Base-by-base conservation (phyloP, 2,329 filamentous ascomycete genomes). In the Aureobasidium sp. region DNA sequence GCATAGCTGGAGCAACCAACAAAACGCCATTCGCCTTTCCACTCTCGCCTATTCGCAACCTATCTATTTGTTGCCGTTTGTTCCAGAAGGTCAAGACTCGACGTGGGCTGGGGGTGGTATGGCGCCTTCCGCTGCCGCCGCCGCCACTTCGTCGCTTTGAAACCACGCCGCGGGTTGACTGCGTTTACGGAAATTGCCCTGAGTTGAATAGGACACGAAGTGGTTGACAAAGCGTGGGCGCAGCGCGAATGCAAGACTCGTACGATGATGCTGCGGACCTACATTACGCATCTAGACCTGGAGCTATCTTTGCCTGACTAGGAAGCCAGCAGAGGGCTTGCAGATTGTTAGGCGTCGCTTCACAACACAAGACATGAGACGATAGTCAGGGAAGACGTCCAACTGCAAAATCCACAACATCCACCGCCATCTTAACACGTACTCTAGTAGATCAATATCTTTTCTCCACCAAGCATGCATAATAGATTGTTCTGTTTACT, bases 1-100 rank as follows among this genome's bases (percentile, higher is more conserved):
- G 49, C 49, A 53, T 55, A n/a, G 25, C 51, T 55, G 27, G 23
- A 55, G 25, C 37, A 55, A 42, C 51, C 37, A 55, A 33, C 37
- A 9, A 37, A 43, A 42, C 51, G 51, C 51, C 51, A 29, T 25
- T n/a, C 21, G 40, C 40, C n/a, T 21, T 4, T 31, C 23, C 25
- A 23, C 15, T 35, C 35, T 53, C 33, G 33, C 50, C 23, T 40
- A 49, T 15, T 37, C 13, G 9, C 47, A 25, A 10, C 19, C 49
- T n/a, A 11, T 29, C 11, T 40, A 27, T 40, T 19, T 40, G 8
- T 38, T 40, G 33, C 35, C 35, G 49, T 27, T 38, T 43, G 51
- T 55, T 55, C 51, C 38, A 55, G 51, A 55, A 55, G 17, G 27
- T 21, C 25, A 9, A 9, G 9, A 5, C 27, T 29, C 27, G 23